Base-by-base conservation (phyloP, 805 yeast species). In the Yamadazyma paraphyllophila region DNA sequence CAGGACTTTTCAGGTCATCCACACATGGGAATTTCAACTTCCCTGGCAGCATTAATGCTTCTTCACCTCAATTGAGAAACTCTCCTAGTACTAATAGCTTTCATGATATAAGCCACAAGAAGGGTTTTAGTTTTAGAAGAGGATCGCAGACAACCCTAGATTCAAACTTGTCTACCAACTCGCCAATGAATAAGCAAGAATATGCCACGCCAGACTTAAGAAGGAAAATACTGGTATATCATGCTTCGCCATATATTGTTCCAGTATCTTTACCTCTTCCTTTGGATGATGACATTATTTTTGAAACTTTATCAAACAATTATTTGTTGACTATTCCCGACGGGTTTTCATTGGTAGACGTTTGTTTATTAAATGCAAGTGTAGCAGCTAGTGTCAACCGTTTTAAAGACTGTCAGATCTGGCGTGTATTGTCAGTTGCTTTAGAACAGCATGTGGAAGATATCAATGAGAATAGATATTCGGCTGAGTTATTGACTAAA, bases 391-490 rank as follows among this genome's bases (percentile, higher is more conserved):
- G 72, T 38, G 84, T 73, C 1, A 70, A 72, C 13, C 62, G 71
- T 41, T 68, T 66, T 43, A 62, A 87, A 47, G 85, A 81, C 44
- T 70, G 82, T 44, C 87, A 81, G 55, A 73, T 80, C 0, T 84
- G 90, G 90, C 63, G 74, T 48, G 71, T 82, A 3, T 62, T 83
- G 4, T 76, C 77, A 11, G 77, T 76, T 29, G 66, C 81, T 25
- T 61, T 82, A 3, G 71, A 62, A 34, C 65, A 63, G 33, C 58
- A 62, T 24, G 43, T 34, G 3, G 35, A 35, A 29, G 31, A 29
- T 29, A 9, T 9, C 4, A 29, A 4, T 29, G 31, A 11, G 13
- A 20, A 36, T 3, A 12, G 16, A 4, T 12, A 30, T 6, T 35
- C 43, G 14, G 3, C 11, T 12, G 27, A 36, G 45, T n/a, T 29